Evolutionary conservation across 345 rosid species (phyloP).

Genomic region (Populus davidiana): DNA sequence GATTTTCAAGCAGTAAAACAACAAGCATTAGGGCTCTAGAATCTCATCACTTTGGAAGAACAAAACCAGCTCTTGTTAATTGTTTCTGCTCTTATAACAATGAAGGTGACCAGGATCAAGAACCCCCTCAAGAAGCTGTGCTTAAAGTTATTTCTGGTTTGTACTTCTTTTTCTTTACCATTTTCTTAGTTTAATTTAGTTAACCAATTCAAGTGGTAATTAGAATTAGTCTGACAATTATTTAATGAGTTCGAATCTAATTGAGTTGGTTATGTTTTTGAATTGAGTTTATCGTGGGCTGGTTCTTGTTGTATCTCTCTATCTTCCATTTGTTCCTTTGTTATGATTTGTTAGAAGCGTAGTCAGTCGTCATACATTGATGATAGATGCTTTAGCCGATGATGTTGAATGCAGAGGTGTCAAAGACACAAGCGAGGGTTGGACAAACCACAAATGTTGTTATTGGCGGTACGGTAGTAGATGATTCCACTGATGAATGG

Average conservation of each 20-base stretch:
- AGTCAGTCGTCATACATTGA: background rate
- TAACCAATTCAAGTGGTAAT: background rate
- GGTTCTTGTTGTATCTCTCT: background rate
- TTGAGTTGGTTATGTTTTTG: too few relatives aligned
- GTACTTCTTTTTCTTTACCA: background rate
- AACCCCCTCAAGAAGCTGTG: slow-evolving; percentile 90
- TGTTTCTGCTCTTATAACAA: slow-evolving; percentile 32
- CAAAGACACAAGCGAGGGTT: slow-evolving; percentile 87
- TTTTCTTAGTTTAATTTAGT: background rate
- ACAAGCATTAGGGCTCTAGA: slow-evolving; percentile 34
- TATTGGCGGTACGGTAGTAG: slow-evolving; percentile 88
- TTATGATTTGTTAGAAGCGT: background rate
- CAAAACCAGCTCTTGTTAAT: slow-evolving; percentile 24
- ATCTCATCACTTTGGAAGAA: slow-evolving; percentile 13
- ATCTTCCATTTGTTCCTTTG: background rate
- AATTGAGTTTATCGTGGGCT: background rate
- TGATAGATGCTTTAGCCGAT: background rate
- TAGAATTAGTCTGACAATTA: background rate
- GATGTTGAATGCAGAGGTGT: slow-evolving; percentile 59
- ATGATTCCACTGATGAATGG: slow-evolving; percentile 90
- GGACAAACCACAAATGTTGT: slow-evolving; percentile 93
- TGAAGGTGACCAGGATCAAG: slow-evolving; percentile 56
- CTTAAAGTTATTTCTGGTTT: slow-evolving; percentile 93
- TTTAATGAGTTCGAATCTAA: too few relatives aligned
- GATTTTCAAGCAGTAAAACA: slow-evolving; percentile 19